Evolutionary conservation across 305 asterid species (phyloP).

Genomic region (Fraxinus ornus): DNA sequence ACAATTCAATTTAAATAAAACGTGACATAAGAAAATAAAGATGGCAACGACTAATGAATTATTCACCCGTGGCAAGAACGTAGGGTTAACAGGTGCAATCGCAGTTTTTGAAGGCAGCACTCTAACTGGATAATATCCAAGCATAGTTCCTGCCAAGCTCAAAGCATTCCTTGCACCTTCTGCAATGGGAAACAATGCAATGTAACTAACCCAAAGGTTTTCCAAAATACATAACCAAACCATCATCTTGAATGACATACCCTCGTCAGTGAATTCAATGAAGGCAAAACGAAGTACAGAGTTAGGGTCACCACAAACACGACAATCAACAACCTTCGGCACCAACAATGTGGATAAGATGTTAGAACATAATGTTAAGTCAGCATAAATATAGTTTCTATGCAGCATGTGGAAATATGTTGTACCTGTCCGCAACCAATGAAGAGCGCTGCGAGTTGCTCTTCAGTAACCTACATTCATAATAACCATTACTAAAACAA

Average conservation of each 20-base stretch:
- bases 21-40: not conserved
- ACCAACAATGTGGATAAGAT: conserved; percentile 6
- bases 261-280: conserved; percentile 78
- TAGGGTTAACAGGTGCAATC: conserved; percentile 95
- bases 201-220: not conserved
- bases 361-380: conserved; percentile 5
- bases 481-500: not conserved
- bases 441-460: conserved; percentile 92
- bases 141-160: conserved; percentile 92
- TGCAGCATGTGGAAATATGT: not conserved
- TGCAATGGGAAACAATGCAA: conserved; percentile 36
- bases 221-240: conserved; percentile 13
- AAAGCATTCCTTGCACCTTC: conserved; percentile 90
- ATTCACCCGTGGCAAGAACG: conserved; percentile 91
- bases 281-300: conserved; percentile 92
- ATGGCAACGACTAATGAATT: not conserved
- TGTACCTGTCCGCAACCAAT: conserved; percentile 80
- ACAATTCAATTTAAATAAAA: not conserved
- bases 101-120: conserved; percentile 97
- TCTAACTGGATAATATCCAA: conserved; percentile 84
- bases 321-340: conserved; percentile 85
- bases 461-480: conserved; percentile 78
- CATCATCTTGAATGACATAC: conserved; percentile 33
- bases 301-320: conserved; percentile 91
- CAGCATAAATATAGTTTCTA: not conserved